A percentile compares a stretch with the other conserved stretches of the same genome.
phyloP scores from a whole-genome alignment of 345 rosid species.

The Sisymbrium irio region DNA sequence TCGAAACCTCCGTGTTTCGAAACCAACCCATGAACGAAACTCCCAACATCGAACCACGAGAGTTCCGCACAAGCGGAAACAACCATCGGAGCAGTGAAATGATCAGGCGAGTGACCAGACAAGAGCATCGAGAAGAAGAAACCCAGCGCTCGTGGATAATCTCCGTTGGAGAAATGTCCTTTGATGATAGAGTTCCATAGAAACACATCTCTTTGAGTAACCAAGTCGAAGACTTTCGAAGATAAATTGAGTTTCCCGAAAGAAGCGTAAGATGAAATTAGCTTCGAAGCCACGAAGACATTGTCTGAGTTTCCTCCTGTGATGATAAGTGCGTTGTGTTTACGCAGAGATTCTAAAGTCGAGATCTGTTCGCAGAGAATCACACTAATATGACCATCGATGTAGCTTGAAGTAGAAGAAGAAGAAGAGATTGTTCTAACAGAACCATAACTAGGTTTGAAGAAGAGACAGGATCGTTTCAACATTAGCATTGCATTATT shows the following conservation, averaged over 20 bases:
- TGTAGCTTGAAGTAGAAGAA: conserved; percentile 36
- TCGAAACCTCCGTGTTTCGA: conserved; percentile 46
- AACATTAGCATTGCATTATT: conserved; percentile 10
- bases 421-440: conserved; percentile 3
- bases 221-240: conserved; percentile 39
- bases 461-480: conserved; percentile 25
- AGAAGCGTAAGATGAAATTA: conserved; percentile 53
- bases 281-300: conserved; percentile 57
- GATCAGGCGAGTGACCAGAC: conserved; percentile 34
- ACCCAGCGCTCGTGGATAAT: conserved; percentile 40
- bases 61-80: conserved; percentile 63
- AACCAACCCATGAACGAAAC: conserved; percentile 48
- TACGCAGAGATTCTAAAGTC: conserved; percentile 37
- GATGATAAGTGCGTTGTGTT: conserved; percentile 49
- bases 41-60: conserved; percentile 39
- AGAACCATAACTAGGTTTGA: conserved; percentile 13
- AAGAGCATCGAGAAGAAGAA: conserved; percentile 48
- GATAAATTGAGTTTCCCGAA: conserved; percentile 36
- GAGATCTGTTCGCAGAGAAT: conserved; percentile 31
- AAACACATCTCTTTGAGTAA: conserved; percentile 47
- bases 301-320: conserved; percentile 52
- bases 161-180: conserved; percentile 57
- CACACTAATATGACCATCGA: conserved; percentile 36
- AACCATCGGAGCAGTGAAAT: conserved; percentile 64
- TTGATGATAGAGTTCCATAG: conserved; percentile 74